A percentile compares a stretch with the other conserved stretches of the same genome.
Evolutionary conservation across 345 rosid species (phyloP).

Genomic region (Jatropha curcas): DNA sequence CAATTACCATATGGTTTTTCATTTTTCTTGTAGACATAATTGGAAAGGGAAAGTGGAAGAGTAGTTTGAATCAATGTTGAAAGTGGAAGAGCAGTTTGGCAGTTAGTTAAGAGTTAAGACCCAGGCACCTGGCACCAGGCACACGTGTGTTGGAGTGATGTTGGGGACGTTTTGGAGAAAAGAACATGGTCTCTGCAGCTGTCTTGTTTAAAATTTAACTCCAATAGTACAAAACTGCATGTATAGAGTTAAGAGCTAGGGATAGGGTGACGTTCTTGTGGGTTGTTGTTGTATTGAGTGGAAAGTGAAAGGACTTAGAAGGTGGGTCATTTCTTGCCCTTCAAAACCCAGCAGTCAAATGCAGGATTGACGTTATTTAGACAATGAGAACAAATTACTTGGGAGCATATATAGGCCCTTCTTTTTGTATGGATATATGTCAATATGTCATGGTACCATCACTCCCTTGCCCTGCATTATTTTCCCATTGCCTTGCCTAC

Average conservation of each 20-base stretch:
- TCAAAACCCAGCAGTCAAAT: no score
- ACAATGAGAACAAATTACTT: not conserved
- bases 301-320: constrained; percentile 6
- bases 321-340: not conserved
- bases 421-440: constrained; percentile 8
- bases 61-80: not conserved
- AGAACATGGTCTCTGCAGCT: constrained; percentile 36
- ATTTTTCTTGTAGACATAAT: no score
- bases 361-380: not conserved
- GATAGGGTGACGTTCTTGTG: not conserved
- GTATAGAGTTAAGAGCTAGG: no score
- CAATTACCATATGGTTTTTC: no score
- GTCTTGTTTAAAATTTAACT: no score
- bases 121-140: constrained; percentile 34
- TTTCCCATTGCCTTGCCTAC: no score
- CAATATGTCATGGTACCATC: no score
- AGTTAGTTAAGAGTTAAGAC: not conserved
- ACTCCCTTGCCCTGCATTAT: no score
- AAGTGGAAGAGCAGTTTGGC: constrained; percentile 14
- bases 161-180: constrained; percentile 22
- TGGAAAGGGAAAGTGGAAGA: not conserved
- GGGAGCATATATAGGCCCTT: not conserved
- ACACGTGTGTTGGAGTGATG: constrained; percentile 39
- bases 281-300: not conserved
- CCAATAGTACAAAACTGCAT: no score